These are phyloP conservation scores for Podospora comata DNA, from an alignment of 495 filamentous ascomycete species.

Conservation along the genomic window DNA sequence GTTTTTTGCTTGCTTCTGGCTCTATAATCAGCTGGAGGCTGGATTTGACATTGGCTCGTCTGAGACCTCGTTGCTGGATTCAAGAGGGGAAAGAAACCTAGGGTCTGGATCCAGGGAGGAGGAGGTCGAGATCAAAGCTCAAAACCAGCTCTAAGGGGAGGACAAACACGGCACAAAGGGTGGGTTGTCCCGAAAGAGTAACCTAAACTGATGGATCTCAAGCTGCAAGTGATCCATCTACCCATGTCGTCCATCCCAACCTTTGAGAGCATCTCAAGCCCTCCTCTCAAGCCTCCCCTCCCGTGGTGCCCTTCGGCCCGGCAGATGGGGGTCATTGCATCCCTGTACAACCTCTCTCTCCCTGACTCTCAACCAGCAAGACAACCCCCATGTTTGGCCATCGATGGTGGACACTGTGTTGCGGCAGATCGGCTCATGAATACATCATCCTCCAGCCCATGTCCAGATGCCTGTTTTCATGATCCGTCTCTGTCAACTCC, in stretches of 20 bases:
- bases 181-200: too few relatives aligned
- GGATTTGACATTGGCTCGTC: neutral
- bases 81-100: neutral
- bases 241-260: conserved; percentile 4
- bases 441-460: neutral
- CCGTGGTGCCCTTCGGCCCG: neutral
- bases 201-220: neutral
- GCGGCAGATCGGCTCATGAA: neutral
- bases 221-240: conserved; percentile 2
- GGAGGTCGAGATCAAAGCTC: neutral
- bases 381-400: neutral
- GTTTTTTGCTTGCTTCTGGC: neutral
- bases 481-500: neutral
- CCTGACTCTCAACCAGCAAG: neutral
- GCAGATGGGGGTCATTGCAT: conserved; percentile 5
- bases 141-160: neutral
- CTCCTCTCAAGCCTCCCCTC: neutral
- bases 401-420: neutral
- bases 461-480: neutral
- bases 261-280: neutral
- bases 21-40: neutral
- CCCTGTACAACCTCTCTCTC: conserved; percentile 6
- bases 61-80: neutral
- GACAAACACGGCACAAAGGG: too few relatives aligned
- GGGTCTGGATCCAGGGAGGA: neutral